Evolutionary conservation across 2,329 filamentous ascomycete species (phyloP).

Genomic region (Calonectria ilicicola): DNA sequence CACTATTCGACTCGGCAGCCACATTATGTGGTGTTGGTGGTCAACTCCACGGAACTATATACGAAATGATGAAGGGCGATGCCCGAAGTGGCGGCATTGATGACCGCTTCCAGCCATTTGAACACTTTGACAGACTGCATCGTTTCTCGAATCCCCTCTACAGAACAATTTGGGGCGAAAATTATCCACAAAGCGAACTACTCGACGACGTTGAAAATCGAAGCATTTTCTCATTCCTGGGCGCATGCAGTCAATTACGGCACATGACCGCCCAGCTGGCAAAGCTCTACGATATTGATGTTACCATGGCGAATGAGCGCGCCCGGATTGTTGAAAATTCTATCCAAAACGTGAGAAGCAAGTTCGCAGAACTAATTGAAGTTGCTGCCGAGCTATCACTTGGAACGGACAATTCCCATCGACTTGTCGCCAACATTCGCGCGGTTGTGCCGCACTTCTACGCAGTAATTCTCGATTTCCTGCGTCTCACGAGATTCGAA

Average conservation of each 20-base stretch:
- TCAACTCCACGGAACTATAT: slow-evolving; percentile 44
- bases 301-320: slow-evolving; percentile 33
- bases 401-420: slow-evolving; percentile 41
- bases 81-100: not conserved
- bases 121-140: slow-evolving; percentile 44
- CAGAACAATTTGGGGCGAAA: slow-evolving; percentile 47
- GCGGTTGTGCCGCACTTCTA: slow-evolving; percentile 50
- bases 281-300: slow-evolving; percentile 27
- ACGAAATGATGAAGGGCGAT: slow-evolving; percentile 9
- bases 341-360: slow-evolving; percentile 35
- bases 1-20: slow-evolving; percentile 45
- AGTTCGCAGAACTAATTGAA: slow-evolving; percentile 42
- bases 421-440: slow-evolving; percentile 49
- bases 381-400: slow-evolving; percentile 41
- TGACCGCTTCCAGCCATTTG: slow-evolving; percentile 21
- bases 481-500: slow-evolving; percentile 20
- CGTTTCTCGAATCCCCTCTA: slow-evolving; percentile 49
- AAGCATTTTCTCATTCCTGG: slow-evolving; percentile 46
- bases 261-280: slow-evolving; percentile 48
- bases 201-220: slow-evolving; percentile 51
- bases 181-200: slow-evolving; percentile 49
- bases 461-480: slow-evolving; percentile 45
- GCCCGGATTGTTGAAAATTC: slow-evolving; percentile 31
- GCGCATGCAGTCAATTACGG: slow-evolving; percentile 45
- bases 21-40: slow-evolving; percentile 48